These are phyloP conservation scores for Plasmodium ovale DNA, from an alignment of 169 alveolate genomes.

Conservation along the genomic window DNA sequence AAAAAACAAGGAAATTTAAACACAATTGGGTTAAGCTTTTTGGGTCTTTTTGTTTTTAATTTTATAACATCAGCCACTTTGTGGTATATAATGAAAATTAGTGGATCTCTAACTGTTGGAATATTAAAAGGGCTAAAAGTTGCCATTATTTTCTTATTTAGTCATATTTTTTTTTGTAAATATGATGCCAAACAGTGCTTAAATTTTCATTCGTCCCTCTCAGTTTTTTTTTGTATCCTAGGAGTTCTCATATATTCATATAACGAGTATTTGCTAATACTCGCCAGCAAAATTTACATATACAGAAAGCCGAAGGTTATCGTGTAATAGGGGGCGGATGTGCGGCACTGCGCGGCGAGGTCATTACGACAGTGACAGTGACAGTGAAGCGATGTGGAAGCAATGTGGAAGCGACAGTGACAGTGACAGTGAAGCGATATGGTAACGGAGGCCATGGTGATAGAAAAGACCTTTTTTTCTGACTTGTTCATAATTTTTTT, in stretches of 20 bases:
- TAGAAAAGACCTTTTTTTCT: no score
- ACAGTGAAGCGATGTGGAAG: no score
- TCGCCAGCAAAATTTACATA: background rate
- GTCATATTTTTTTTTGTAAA: conserved; percentile 82
- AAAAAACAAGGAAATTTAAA: conserved; percentile 75
- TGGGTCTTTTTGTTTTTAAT: conserved; percentile 75
- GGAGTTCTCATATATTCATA: conserved; percentile 65
- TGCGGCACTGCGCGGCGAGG: no score
- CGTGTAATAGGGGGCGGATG: no score
- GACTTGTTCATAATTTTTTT: no score
- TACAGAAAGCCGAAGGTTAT: no score
- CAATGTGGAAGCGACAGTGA: no score
- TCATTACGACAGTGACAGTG: no score
- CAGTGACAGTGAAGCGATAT: no score
- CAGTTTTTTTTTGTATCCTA: conserved; percentile 69
- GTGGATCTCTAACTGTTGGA: conserved; percentile 80
- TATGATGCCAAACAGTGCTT: conserved; percentile 81
- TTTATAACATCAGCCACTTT: conserved; percentile 79
- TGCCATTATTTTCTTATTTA: conserved; percentile 76
- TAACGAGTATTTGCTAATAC: conserved; percentile 12
- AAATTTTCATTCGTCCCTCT: conserved; percentile 73
- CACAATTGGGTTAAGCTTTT: conserved; percentile 53
- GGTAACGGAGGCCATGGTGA: no score
- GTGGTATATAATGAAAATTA: conserved; percentile 79
- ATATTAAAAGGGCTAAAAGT: conserved; percentile 80